Percentiles rank a stretch among this genome's conserved stretches.
Evolutionary conservation across 164 flowering plant species (phyloP).

Genomic region (Vitis rupestris): DNA sequence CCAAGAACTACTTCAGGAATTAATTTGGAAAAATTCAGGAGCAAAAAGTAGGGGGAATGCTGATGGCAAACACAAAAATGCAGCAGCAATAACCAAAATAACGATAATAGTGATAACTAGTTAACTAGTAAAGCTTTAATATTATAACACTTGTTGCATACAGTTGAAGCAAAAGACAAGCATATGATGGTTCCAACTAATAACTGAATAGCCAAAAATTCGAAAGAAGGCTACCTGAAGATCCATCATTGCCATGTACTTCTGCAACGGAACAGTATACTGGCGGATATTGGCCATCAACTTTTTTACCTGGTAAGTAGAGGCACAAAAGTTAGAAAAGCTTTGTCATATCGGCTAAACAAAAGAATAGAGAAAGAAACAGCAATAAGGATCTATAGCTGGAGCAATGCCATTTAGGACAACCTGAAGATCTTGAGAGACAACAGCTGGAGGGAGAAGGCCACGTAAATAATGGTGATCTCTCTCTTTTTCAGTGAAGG

Average conservation of each 20-base stretch:
- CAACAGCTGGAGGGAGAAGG: slow-evolving; percentile 47
- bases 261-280: slow-evolving; percentile 45
- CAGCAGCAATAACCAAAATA: no score
- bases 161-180: no score
- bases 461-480: slow-evolving; percentile 53
- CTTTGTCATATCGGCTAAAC: neutral
- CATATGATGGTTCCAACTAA: neutral
- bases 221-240: slow-evolving; percentile 27
- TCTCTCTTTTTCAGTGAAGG: slow-evolving; percentile 53
- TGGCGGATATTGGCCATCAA: slow-evolving; percentile 41
- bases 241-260: slow-evolving; percentile 52
- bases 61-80: neutral
- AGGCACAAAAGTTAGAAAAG: neutral
- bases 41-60: neutral
- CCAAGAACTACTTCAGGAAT: no score
- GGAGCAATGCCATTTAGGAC: neutral
- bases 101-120: no score
- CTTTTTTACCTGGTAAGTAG: slow-evolving; percentile 35
- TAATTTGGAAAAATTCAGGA: neutral
- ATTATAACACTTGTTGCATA: no score
- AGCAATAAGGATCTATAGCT: neutral
- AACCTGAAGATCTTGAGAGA: slow-evolving; percentile 54
- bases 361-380: neutral
- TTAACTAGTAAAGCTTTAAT: no score
- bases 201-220: neutral